phyloP scores from a whole-genome alignment of 2,329 filamentous ascomycete genomes.

The Phyllachora maydis region DNA sequence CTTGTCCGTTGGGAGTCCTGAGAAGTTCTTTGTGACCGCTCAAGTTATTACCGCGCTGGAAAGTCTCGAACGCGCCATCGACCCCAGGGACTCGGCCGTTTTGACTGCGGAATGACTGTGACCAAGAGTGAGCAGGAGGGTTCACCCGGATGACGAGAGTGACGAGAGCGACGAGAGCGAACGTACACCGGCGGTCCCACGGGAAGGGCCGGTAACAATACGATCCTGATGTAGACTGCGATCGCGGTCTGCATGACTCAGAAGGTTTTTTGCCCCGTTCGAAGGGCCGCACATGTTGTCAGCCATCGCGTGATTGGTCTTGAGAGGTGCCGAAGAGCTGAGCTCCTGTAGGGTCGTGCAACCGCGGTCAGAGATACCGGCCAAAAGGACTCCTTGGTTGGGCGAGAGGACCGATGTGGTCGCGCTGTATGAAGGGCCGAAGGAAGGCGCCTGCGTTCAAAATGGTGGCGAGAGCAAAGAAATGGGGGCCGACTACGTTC shows the following conservation, averaged over 20 bases:
- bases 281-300: slow-evolving; percentile 47
- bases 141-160: background rate
- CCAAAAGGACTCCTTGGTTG: too few species aligned
- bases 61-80: slow-evolving; percentile 6
- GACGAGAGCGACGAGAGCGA: too few species aligned
- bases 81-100: slow-evolving; percentile 2
- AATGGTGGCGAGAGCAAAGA: too few species aligned
- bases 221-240: slow-evolving; percentile 56
- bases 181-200: too few species aligned
- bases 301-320: slow-evolving; percentile 13
- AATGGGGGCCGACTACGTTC: too few species aligned
- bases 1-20: too few species aligned
- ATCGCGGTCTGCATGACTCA: slow-evolving; percentile 48
- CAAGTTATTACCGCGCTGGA: slow-evolving; percentile 7
- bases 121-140: slow-evolving; percentile 2
- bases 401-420: too few species aligned
- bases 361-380: too few species aligned
- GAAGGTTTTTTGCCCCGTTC: slow-evolving; percentile 53
- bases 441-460: too few species aligned
- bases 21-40: too few species aligned
- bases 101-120: slow-evolving; percentile 7
- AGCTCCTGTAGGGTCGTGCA: too few species aligned
- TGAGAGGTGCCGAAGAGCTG: background rate
- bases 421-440: too few species aligned
- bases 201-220: slow-evolving; percentile 17